Base-by-base conservation (phyloP, 2,329 filamentous ascomycete genomes). In the Microcyclospora tardicrescens region DNA sequence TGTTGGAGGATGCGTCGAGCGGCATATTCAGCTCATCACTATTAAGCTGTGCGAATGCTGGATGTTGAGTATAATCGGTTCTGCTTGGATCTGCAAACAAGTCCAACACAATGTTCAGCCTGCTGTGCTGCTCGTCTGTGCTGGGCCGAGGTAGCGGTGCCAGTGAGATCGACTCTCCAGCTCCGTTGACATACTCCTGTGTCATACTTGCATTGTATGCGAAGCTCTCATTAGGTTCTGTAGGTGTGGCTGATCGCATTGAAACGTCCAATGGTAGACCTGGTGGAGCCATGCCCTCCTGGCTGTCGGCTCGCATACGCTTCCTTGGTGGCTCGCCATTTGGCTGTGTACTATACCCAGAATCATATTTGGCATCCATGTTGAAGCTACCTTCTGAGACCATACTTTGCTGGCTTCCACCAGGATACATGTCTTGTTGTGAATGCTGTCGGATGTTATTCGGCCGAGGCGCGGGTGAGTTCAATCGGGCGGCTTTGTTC, bases 11-110 rank as follows among this genome's bases (percentile, higher is more conserved):
- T 16, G 80, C 73, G 55, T 98, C 91, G 41, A 98, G 84, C 2
- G 91, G 89, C 58, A 91, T 81, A 54, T 98, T 91, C 15, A 96
- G 73, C 49, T 98, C 89, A 30, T 79, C 67, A 0, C 84, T 77
- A 1, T 77, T 81, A 40, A 95, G 71, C 9, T 77, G 78, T 35
- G 78, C 70, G 30, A 98, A 74, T 30, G 83, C 81, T 10, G 86
- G 81, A 52, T 89, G 81, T 40, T 80, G 78, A 1, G 77, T 73
- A 46, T 71, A 79, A 47, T 93, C 83, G 6, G 75, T 77, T 10
- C 77, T 69, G 6, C 73, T 71, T 37, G 80, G 59, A 40, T 68
- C 66, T 3, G 65, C 63, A 42, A 69, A 91, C 6, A 96, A 69
- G 16, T 80, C 79, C 69, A 93, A 82, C 16, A 94, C 69, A 45